Conservation (phyloP, 345 rosid species). For the Eucalyptus rudis region DNA sequence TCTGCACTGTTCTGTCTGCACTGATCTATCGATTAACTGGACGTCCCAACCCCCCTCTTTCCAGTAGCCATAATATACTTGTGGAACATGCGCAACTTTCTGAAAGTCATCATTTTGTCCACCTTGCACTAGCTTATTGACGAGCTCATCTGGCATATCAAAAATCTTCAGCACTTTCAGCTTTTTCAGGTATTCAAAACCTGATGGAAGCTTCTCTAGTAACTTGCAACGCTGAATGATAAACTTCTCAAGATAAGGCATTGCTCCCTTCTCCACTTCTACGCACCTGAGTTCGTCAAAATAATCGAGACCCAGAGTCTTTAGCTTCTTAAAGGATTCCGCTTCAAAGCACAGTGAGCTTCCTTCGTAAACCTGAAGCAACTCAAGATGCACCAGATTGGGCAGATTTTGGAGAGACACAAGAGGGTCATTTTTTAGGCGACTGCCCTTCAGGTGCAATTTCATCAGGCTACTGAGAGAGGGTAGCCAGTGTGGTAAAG, state of each 20-base stretch:
- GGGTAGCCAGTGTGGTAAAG: constrained; percentile 16
- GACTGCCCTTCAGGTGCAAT: constrained; percentile 9
- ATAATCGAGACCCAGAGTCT: constrained; percentile 7
- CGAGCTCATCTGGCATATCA: constrained; percentile 14
- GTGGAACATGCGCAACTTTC: constrained; percentile 9
- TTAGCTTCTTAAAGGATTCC: constrained; percentile 13
- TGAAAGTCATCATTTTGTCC: not conserved
- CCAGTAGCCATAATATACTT: constrained; percentile 11
- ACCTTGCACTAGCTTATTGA: not conserved
- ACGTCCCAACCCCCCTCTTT: constrained; percentile 17
- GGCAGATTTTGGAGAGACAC: constrained; percentile 6
- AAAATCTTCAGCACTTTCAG: constrained; percentile 13
- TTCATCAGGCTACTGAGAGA: constrained; percentile 9
- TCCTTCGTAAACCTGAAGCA: constrained; percentile 12
- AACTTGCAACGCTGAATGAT: constrained; percentile 8
- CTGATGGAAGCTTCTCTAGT: constrained; percentile 6
- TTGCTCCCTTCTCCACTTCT: constrained; percentile 8
- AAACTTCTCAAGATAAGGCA: constrained; percentile 10
- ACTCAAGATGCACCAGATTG: constrained; percentile 19
- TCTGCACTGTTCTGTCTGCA: not conserved
- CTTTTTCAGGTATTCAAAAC: constrained; percentile 9
- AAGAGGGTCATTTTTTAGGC: constrained; percentile 12
- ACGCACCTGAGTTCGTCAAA: constrained; percentile 8
- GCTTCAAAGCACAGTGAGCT: not conserved
- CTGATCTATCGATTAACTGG: not conserved